Evolutionary conservation across 2,329 filamentous ascomycete genomes (phyloP).

Genomic region (Neocucurbitaria cava): DNA sequence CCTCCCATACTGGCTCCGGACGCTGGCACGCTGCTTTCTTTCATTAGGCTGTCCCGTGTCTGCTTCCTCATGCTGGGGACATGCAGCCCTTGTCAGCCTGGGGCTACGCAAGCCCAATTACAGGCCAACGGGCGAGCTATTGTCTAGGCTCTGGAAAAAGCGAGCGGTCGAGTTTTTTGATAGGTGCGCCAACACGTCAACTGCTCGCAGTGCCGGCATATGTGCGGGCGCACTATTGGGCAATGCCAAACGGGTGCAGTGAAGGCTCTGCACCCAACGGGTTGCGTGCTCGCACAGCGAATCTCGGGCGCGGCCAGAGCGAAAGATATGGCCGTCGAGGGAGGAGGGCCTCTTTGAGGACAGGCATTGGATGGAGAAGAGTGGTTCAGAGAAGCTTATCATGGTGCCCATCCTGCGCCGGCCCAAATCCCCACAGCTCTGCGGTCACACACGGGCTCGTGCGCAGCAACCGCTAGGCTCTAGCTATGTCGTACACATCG

Average conservation of each 20-base stretch:
- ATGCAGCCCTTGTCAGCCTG: slow-evolving; percentile 35
- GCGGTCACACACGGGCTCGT: slow-evolving; percentile 13
- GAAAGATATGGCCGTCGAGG: slow-evolving; percentile 6
- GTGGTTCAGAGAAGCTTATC: slow-evolving; percentile 42
- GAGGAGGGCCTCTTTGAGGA: slow-evolving; percentile 11
- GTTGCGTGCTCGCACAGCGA: slow-evolving; percentile 32
- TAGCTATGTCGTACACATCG: slow-evolving; percentile 2
- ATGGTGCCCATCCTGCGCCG: too few relatives aligned
- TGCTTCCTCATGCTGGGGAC: slow-evolving; percentile 46
- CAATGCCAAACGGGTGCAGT: slow-evolving; percentile 16
- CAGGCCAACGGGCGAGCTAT: slow-evolving; percentile 22
- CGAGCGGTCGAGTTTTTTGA: slow-evolving; percentile 32
- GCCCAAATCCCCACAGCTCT: too few relatives aligned
- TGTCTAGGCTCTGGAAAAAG: slow-evolving; percentile 30
- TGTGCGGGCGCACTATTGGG: slow-evolving; percentile 26
- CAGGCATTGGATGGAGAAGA: slow-evolving; percentile 22
- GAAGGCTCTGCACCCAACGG: slow-evolving; percentile 25
- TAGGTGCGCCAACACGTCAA: slow-evolving; percentile 29
- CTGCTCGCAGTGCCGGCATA: slow-evolving; percentile 24
- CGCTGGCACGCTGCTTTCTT: slow-evolving; percentile 14
- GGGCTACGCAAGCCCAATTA: slow-evolving; percentile 31
- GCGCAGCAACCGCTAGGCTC: slow-evolving; percentile 7
- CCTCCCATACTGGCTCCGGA: slow-evolving; percentile 9
- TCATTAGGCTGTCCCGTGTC: slow-evolving; percentile 48
- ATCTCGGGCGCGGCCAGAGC: slow-evolving; percentile 9